Evolutionary conservation across 176 grass and related monocot species (phyloP).

Genomic region (Pontederia paniculata): DNA sequence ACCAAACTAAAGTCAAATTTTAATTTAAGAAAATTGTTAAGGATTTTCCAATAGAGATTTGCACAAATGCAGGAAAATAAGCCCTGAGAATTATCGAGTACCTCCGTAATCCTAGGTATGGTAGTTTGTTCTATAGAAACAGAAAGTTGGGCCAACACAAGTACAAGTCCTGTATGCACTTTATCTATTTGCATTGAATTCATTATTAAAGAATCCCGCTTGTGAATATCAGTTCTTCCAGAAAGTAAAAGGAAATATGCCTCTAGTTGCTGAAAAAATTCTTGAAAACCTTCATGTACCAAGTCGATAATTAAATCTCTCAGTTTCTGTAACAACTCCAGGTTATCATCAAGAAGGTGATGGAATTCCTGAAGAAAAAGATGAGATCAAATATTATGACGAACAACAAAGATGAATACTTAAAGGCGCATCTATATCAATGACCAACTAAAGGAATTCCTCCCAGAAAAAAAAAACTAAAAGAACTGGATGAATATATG

Average conservation of each 20-base stretch:
- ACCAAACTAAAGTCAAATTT: conserved; percentile 15
- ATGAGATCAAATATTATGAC: background rate
- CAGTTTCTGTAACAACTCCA: conserved; percentile 71
- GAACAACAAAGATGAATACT: background rate
- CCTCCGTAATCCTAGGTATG: conserved; percentile 93
- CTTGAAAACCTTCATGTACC: conserved; percentile 99
- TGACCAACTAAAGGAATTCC: no score
- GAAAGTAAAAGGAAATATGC: conserved; percentile 73
- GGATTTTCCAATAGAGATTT: background rate
- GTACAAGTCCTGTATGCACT: conserved; percentile 50
- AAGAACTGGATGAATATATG: no score
- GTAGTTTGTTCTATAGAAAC: conserved; percentile 82
- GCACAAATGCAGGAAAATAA: no score
- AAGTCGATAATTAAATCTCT: conserved; percentile 90
- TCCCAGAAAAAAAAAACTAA: no score
- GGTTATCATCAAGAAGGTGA: conserved; percentile 70
- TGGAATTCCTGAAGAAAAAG: conserved; percentile 50
- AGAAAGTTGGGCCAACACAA: conserved; percentile 85
- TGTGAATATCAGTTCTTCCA: conserved; percentile 49
- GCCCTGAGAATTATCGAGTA: no score
- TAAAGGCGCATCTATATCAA: background rate
- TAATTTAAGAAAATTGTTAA: no score
- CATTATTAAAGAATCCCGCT: conserved; percentile 26
- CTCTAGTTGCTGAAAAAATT: conserved; percentile 88
- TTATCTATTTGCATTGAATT: conserved; percentile 58